phyloP scores from a whole-genome alignment of 148 eudicot genomes.

The Bassia scoparia region DNA sequence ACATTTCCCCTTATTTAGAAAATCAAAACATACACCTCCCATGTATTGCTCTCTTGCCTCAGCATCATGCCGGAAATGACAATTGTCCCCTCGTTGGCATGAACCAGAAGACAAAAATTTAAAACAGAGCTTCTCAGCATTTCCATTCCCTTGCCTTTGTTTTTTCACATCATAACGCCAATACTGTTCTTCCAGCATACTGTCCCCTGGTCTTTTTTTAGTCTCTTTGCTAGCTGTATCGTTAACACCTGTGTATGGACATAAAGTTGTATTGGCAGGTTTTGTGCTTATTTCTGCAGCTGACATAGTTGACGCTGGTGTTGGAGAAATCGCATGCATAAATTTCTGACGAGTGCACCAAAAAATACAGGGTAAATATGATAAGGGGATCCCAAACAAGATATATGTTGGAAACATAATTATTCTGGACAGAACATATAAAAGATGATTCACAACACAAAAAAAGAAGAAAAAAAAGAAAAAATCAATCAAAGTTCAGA shows the following conservation, averaged over 20 bases:
- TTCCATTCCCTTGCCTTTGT: conserved; percentile 59
- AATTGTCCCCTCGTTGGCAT: conserved; percentile 77
- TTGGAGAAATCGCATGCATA: conserved; percentile 93
- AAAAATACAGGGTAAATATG: conserved; percentile 23
- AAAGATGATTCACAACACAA: not conserved
- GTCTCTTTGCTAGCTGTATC: conserved; percentile 36
- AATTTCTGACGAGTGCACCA: conserved; percentile 60
- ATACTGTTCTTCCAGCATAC: conserved; percentile 60
- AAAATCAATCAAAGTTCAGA: not conserved
- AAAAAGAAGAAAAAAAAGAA: not conserved
- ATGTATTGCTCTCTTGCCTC: conserved; percentile 75
- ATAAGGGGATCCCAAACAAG: conserved; percentile 10
- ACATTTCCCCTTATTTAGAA: conserved; percentile 87
- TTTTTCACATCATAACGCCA: conserved; percentile 97
- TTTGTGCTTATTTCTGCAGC: conserved; percentile 55
- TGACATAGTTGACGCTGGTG: conserved; percentile 85
- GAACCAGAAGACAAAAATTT: conserved; percentile 76
- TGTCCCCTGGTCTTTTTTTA: conserved; percentile 51
- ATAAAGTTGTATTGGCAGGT: conserved; percentile 70
- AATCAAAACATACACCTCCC: conserved; percentile 94
- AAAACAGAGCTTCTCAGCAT: conserved; percentile 62
- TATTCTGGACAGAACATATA: not conserved
- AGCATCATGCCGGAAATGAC: conserved; percentile 76
- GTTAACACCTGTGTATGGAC: conserved; percentile 47
- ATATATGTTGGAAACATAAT: not conserved